Evolutionary conservation across 2,329 filamentous ascomycete species (phyloP).

Genomic region (Talaromyces sp.): DNA sequence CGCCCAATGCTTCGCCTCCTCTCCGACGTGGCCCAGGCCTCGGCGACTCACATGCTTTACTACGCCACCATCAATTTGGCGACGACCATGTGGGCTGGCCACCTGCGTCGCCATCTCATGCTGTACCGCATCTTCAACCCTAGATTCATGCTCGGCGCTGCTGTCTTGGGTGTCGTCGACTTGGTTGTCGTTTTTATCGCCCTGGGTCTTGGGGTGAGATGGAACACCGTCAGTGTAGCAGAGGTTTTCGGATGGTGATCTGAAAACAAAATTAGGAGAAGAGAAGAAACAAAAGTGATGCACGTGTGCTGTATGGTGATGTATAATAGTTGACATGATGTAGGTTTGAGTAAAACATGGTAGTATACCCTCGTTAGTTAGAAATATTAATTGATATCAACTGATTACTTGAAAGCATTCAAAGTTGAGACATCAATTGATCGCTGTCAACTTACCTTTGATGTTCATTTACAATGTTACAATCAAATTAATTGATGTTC

Average conservation of each 20-base stretch:
- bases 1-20: conserved; percentile 45
- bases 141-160: conserved; percentile 76
- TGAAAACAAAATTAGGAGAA: background rate
- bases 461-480: no score
- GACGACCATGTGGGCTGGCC: conserved; percentile 85
- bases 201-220: conserved; percentile 63
- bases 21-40: conserved; percentile 63
- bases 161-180: conserved; percentile 70
- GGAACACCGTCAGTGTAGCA: conserved; percentile 70
- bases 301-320: background rate
- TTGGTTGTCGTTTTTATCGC: conserved; percentile 65
- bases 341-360: background rate
- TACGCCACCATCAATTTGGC: conserved; percentile 78
- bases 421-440: no score
- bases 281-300: background rate
- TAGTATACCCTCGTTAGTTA: background rate
- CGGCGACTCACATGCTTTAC: conserved; percentile 72
- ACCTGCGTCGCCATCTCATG: conserved; percentile 89
- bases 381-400: background rate
- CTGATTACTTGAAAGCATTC: no score
- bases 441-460: no score
- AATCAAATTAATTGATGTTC: no score
- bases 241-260: conserved; percentile 80
- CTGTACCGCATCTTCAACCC: conserved; percentile 91
- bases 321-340: background rate